Evolutionary conservation across 106 monocot genomes (phyloP).

Genomic region (Posidonia australis): DNA sequence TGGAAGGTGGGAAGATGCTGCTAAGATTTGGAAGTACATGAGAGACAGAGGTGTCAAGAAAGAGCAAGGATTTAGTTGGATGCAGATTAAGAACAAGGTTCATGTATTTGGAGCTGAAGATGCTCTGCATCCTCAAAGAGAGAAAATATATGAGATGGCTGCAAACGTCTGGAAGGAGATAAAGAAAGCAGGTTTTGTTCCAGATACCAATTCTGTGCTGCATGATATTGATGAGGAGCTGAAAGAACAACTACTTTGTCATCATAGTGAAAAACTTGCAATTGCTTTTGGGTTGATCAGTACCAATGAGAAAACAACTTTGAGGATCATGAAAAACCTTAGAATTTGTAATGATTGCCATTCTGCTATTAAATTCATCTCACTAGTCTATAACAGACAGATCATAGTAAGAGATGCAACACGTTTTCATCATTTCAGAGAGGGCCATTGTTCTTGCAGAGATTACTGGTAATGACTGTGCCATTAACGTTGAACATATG

Average conservation of each 20-base stretch:
- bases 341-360: constrained; percentile 87
- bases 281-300: constrained; percentile 74
- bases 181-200: constrained; percentile 70
- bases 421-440: constrained; percentile 79
- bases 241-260: constrained; percentile 60
- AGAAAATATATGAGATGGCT: constrained; percentile 45
- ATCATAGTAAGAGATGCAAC: constrained; percentile 84
- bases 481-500: not conserved
- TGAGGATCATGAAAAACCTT: constrained; percentile 87
- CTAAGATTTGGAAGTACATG: constrained; percentile 68
- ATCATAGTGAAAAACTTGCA: constrained; percentile 81
- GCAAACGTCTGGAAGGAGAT: constrained; percentile 59
- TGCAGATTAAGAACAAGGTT: constrained; percentile 42
- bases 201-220: constrained; percentile 56
- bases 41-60: no score
- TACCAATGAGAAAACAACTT: constrained; percentile 48
- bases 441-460: constrained; percentile 68
- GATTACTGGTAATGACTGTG: constrained; percentile 53
- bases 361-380: constrained; percentile 66
- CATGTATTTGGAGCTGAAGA: constrained; percentile 77
- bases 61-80: constrained; percentile 73
- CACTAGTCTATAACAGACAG: constrained; percentile 42
- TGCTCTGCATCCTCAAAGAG: constrained; percentile 43
- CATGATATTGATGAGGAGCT: no score
- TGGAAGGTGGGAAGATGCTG: constrained; percentile 69